These are phyloP conservation scores for Torrubiellomyces zombiae DNA, from an alignment of 2,329 filamentous ascomycete genomes.

Conservation along the genomic window DNA sequence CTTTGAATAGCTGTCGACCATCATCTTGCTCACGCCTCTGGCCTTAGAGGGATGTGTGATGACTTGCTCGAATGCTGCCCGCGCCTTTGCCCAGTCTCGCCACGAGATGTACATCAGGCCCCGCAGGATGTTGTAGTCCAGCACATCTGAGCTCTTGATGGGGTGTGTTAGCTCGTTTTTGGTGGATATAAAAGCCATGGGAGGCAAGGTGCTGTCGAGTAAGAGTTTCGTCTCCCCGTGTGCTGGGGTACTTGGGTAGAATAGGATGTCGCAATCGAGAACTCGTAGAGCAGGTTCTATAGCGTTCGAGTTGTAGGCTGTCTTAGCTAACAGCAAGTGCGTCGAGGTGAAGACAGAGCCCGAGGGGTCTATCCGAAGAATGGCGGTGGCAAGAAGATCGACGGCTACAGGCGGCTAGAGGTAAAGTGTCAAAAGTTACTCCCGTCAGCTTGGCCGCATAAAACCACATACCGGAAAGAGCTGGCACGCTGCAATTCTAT, in stretches of 20 bases:
- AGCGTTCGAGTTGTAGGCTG: constrained; percentile 38
- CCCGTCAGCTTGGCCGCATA: background rate
- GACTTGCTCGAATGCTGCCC: constrained; percentile 43
- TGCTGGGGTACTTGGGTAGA: constrained; percentile 35
- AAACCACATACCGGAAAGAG: constrained; percentile 23
- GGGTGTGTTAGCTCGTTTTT: constrained; percentile 38
- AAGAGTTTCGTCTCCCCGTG: constrained; percentile 20
- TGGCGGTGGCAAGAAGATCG: constrained; percentile 29
- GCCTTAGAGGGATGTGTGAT: constrained; percentile 51
- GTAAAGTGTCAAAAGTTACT: constrained; percentile 4
- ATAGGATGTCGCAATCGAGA: constrained; percentile 48
- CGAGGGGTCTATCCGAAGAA: constrained; percentile 50
- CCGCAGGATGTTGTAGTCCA: constrained; percentile 50
- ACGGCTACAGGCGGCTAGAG: constrained; percentile 28
- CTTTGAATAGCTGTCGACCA: constrained; percentile 83
- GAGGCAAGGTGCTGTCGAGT: constrained; percentile 28
- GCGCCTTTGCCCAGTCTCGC: constrained; percentile 45
- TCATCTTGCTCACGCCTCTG: constrained; percentile 52
- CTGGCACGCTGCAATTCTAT: constrained; percentile 19
- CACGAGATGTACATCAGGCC: constrained; percentile 48
- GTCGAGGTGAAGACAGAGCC: constrained; percentile 48
- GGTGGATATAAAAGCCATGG: constrained; percentile 41
- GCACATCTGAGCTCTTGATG: constrained; percentile 34
- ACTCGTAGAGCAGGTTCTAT: constrained; percentile 41
- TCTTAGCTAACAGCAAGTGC: constrained; percentile 39